Percentiles rank a stretch among this genome's conserved stretches.
phyloP scores from a whole-genome alignment of 2,329 filamentous ascomycete species.

The Monilinia polystroma region DNA sequence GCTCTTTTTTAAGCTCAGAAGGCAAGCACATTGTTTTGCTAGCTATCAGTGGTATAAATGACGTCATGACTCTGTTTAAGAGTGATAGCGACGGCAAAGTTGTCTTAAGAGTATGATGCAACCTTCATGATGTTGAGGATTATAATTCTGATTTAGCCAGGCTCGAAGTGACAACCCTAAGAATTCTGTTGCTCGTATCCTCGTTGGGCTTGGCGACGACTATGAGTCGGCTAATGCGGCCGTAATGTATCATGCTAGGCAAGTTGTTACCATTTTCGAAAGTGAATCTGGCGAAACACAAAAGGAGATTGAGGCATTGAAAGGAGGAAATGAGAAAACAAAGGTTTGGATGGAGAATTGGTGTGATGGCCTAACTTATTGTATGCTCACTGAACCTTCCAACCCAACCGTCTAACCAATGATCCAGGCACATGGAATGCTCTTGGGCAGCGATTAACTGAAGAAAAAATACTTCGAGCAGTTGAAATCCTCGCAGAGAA shows the following conservation, averaged over 20 bases:
- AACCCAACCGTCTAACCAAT: neutral
- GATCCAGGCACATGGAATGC: constrained; percentile 81
- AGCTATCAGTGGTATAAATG: constrained; percentile 70
- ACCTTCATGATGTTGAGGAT: constrained; percentile 26
- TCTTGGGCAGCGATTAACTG: constrained; percentile 77
- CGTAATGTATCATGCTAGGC: constrained; percentile 84
- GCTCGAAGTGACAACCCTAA: constrained; percentile 64
- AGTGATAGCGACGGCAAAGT: constrained; percentile 65
- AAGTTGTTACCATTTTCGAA: constrained; percentile 53
- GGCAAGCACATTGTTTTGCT: constrained; percentile 77
- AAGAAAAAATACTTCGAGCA: constrained; percentile 74
- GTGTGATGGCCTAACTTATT: constrained; percentile 92
- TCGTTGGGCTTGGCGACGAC: constrained; percentile 68
- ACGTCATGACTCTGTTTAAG: constrained; percentile 68
- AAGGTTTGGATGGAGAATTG: constrained; percentile 73
- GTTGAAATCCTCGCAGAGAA: constrained; percentile 68
- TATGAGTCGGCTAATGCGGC: constrained; percentile 77
- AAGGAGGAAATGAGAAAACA: constrained; percentile 50
- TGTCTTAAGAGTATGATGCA: constrained; percentile 55
- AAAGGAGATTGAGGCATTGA: constrained; percentile 48
- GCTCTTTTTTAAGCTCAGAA: constrained; percentile 70
- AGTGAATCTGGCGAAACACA: constrained; percentile 45
- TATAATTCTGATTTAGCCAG: constrained; percentile 40
- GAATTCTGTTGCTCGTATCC: constrained; percentile 56
- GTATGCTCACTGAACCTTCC: constrained; percentile 41